Base-by-base conservation (phyloP, 305 asterid genomes). In the Plantago coronopus region DNA sequence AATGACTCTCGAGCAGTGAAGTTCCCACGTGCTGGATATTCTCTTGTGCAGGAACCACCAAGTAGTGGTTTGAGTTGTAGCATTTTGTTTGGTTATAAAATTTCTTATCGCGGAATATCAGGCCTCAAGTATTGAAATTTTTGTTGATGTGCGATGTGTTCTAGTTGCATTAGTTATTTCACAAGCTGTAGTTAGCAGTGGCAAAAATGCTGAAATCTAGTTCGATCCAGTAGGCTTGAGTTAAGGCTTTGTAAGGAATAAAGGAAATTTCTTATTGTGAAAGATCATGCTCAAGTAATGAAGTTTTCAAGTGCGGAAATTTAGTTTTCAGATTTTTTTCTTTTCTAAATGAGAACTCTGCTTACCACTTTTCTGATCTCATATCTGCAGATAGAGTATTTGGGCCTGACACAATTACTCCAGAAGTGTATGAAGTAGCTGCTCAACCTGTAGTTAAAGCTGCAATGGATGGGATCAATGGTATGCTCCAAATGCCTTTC, bases 391-490 rank as follows among this genome's bases (percentile, higher is more conserved):
- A 94, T 75, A 94, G 81, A 75, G 97, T 94, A 19, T 94, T 94
- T 78, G 95, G 93, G 65, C 88, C 88, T 65, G 71, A 81, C 69
- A 82, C 96, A 55, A 51, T 29, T 70, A 94, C 97, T 37, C 91
- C 78, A 69, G 99, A 94, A 37, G 97, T 94, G 56, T 94, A 94
- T 71, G 95, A 87, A 68, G 95, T 94, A 66, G 99, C 97, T 69
- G 97, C 95, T 65, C 84, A 89, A 63, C 97, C 97, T 19, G 99
- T 94, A 21, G 88, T 94, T 64, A 90, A 82, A 84, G 83, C 96
- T 76, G 96, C 99, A 42, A 94, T 90, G 99, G 99, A 94, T 51
- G 99, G 99, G 51, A 67, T 94, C 46, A 94, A 94, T 68, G 97
- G 99, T 94, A 84, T 70, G 87, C 42, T 61, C 47, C 56, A 57